Conservation (phyloP, 164 flowering plant species). For the Kingdonia uniflora region DNA sequence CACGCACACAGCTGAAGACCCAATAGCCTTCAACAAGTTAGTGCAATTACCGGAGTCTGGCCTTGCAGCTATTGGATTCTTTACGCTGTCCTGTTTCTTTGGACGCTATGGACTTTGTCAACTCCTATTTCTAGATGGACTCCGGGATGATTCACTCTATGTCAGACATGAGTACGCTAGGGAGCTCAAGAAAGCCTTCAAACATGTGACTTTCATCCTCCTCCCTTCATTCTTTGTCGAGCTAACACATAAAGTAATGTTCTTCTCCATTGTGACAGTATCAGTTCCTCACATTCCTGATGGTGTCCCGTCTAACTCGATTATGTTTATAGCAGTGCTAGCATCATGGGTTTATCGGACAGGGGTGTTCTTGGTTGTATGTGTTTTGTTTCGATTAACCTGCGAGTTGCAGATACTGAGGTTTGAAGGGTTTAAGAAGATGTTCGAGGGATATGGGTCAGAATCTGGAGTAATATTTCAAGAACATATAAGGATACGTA, state of each 20-base stretch:
- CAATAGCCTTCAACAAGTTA: slow-evolving; percentile 29
- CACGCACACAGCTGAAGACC: slow-evolving; percentile 6
- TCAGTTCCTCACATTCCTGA: slow-evolving; percentile 12
- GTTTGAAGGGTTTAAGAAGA: slow-evolving; percentile 46
- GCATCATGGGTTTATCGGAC: slow-evolving; percentile 72
- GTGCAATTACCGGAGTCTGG: slow-evolving; percentile 57
- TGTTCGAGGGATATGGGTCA: slow-evolving; percentile 39
- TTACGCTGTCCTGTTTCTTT: slow-evolving; percentile 42
- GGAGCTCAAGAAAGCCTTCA: slow-evolving; percentile 44
- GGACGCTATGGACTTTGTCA: slow-evolving; percentile 39
- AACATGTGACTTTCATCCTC: slow-evolving; percentile 31
- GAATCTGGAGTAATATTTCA: slow-evolving; percentile 33
- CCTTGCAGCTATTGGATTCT: slow-evolving; percentile 37
- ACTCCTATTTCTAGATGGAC: slow-evolving; percentile 57
- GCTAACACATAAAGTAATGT: slow-evolving; percentile 42
- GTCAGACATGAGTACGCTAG: slow-evolving; percentile 42
- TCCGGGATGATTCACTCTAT: slow-evolving; percentile 30
- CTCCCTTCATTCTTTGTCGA: slow-evolving; percentile 48
- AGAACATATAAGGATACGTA: slow-evolving; percentile 61
- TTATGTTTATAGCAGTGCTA: slow-evolving; percentile 31
- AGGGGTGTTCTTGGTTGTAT: slow-evolving; percentile 53
- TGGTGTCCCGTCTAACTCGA: slow-evolving; percentile 21
- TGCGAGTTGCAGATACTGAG: slow-evolving; percentile 73
- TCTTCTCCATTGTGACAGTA: slow-evolving; percentile 34
- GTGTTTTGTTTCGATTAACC: slow-evolving; percentile 58